phyloP scores from a whole-genome alignment of 2,329 filamentous ascomycete species.

The Venturia effusa region DNA sequence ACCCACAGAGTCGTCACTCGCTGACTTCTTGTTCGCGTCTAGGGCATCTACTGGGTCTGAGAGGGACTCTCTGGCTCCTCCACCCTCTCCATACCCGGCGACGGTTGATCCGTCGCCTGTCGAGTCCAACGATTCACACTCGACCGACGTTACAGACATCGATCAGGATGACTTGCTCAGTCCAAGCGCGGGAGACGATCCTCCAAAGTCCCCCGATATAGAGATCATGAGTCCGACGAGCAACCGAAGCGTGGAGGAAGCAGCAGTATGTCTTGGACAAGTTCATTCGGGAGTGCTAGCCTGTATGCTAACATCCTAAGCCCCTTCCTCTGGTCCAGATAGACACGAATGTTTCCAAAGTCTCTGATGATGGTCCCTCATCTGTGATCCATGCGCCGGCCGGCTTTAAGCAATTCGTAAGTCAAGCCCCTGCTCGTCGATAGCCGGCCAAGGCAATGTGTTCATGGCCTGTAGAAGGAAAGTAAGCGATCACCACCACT shows the following conservation, averaged over 20 bases:
- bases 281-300: background rate
- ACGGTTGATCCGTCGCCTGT: conserved; percentile 72
- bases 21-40: conserved; percentile 18
- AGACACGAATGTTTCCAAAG: conserved; percentile 36
- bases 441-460: conserved; percentile 18
- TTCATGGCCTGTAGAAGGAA: conserved; percentile 15
- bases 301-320: conserved; percentile 10
- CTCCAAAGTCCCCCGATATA: conserved; percentile 27
- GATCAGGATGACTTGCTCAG: conserved; percentile 51
- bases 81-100: conserved; percentile 45
- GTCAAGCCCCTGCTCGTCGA: conserved; percentile 20
- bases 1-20: conserved; percentile 10
- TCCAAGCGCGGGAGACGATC: conserved; percentile 22
- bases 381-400: conserved; percentile 88
- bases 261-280: conserved; percentile 6
- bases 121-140: conserved; percentile 56
- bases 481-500: conserved; percentile 10
- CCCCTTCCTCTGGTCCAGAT: conserved; percentile 24
- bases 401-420: conserved; percentile 71
- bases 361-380: conserved; percentile 63
- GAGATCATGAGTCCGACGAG: conserved; percentile 26
- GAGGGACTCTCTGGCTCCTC: conserved; percentile 37
- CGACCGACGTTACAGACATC: conserved; percentile 64
- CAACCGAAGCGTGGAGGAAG: conserved; percentile 18
- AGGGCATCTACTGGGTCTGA: conserved; percentile 32